Percentiles rank a stretch among this genome's conserved stretches.
phyloP scores from a whole-genome alignment of 2,329 filamentous ascomycete species.

The Uncinocarpus reesii region DNA sequence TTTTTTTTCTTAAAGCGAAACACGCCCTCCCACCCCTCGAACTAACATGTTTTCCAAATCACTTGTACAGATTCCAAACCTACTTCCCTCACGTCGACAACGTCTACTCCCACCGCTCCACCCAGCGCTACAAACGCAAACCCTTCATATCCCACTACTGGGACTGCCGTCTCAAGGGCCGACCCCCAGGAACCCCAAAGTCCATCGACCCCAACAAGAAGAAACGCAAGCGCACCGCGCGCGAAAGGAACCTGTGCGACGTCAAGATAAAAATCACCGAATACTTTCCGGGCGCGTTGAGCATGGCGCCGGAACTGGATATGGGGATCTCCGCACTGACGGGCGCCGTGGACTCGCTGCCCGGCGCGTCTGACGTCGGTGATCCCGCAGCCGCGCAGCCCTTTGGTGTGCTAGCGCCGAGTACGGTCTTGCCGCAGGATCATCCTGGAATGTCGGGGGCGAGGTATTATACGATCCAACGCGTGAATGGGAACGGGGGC shows the following conservation, averaged over 20 bases:
- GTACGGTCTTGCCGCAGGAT: conserved; percentile 30
- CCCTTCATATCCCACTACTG: conserved; percentile 77
- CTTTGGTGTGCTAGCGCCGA: conserved; percentile 39
- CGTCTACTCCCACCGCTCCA: conserved; percentile 73
- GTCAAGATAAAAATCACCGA: conserved; percentile 82
- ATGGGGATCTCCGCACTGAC: conserved; percentile 24
- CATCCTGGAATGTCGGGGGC: conserved; percentile 43
- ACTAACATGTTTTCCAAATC: not conserved
- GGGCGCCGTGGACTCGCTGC: conserved; percentile 4
- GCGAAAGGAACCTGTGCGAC: conserved; percentile 69
- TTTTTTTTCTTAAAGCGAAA: too few species aligned
- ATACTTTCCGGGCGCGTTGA: conserved; percentile 51
- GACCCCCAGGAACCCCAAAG: conserved; percentile 68
- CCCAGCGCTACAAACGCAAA: conserved; percentile 69
- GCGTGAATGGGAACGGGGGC: conserved; percentile 65
- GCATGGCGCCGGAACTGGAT: conserved; percentile 23
- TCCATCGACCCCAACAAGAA: conserved; percentile 71
- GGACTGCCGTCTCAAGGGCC: conserved; percentile 72
- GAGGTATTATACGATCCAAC: conserved; percentile 62
- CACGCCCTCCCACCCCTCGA: not conserved
- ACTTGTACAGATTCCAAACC: conserved; percentile 53
- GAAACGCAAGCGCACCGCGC: conserved; percentile 65
- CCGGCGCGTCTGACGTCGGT: conserved; percentile 20
- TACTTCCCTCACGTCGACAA: conserved; percentile 80
- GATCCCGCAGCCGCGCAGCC: conserved; percentile 22